Conservation (phyloP, 768 basidiomycete genomes). For the Galerina sulciceps region DNA sequence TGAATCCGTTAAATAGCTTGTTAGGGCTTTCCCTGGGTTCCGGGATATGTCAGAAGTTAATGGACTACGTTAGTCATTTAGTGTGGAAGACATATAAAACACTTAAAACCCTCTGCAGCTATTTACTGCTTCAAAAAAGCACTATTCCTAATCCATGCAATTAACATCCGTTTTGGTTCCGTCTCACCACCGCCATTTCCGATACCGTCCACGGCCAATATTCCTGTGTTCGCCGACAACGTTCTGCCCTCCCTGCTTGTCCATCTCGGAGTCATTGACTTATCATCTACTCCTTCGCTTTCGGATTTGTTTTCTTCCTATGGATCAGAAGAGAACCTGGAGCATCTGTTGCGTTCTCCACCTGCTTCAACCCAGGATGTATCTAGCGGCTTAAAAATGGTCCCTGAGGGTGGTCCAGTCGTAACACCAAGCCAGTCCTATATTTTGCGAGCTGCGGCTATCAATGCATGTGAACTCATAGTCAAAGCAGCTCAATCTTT, state of each 20-base stretch:
- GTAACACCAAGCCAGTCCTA: conserved; percentile 68
- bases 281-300: conserved; percentile 53
- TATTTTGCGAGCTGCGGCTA: conserved; percentile 75
- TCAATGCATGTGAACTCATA: conserved; percentile 79
- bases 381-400: conserved; percentile 11
- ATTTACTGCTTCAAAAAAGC: conserved; percentile 92
- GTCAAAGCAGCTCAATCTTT: conserved; percentile 53
- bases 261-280: conserved; percentile 75
- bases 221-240: conserved; percentile 81
- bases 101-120: conserved; percentile 41
- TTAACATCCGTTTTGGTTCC: conserved; percentile 68
- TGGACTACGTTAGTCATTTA: conserved; percentile 54
- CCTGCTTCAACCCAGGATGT: conserved; percentile 7
- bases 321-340: conserved; percentile 39
- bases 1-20: conserved; percentile 51
- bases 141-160: conserved; percentile 76
- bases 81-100: conserved; percentile 1
- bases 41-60: conserved; percentile 75
- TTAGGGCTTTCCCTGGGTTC: conserved; percentile 80
- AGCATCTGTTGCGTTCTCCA: conserved; percentile 41
- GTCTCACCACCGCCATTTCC: conserved; percentile 58
- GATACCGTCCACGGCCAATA: conserved; percentile 57
- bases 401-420: conserved; percentile 49
- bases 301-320: conserved; percentile 53
- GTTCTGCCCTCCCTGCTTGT: conserved; percentile 83